Conservation (phyloP, 805 yeast species). For the Monosporozyma servazzii region DNA sequence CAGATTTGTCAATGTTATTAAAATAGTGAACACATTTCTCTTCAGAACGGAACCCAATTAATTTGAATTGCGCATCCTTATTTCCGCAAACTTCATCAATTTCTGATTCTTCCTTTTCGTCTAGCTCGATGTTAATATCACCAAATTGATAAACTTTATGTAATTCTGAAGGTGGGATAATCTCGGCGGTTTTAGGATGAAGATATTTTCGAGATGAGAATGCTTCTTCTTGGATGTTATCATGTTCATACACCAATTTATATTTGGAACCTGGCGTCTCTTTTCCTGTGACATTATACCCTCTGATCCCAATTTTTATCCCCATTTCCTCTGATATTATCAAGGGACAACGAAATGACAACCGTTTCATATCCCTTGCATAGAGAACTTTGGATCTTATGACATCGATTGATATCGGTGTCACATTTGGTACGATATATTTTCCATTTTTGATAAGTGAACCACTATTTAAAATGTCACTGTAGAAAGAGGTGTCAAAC, state of each 20-base stretch:
- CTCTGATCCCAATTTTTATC: constrained; percentile 58
- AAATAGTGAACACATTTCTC: constrained; percentile 37
- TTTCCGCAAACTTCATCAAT: background rate
- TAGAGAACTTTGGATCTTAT: constrained; percentile 44
- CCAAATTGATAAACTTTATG: constrained; percentile 39
- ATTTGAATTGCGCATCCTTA: constrained; percentile 42
- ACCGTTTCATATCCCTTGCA: constrained; percentile 52
- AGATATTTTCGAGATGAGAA: constrained; percentile 36
- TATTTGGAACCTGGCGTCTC: constrained; percentile 41
- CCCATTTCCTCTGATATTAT: constrained; percentile 39
- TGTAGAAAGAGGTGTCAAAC: constrained; percentile 42
- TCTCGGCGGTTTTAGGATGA: constrained; percentile 37
- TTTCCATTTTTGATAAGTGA: constrained; percentile 11
- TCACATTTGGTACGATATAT: constrained; percentile 34
- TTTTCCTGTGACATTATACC: constrained; percentile 53
- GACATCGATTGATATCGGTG: constrained; percentile 34
- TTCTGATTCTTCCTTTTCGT: constrained; percentile 21
- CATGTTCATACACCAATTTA: constrained; percentile 45
- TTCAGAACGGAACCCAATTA: constrained; percentile 57
- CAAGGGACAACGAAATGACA: constrained; percentile 53
- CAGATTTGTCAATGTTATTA: constrained; percentile 45
- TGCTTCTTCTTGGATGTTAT: constrained; percentile 44
- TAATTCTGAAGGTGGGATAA: constrained; percentile 28
- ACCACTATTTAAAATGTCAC: constrained; percentile 38
- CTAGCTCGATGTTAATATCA: constrained; percentile 35